Evolutionary conservation across 2,329 filamentous ascomycete species (phyloP).

Genomic region (Colletotrichum gloeosporioides): DNA sequence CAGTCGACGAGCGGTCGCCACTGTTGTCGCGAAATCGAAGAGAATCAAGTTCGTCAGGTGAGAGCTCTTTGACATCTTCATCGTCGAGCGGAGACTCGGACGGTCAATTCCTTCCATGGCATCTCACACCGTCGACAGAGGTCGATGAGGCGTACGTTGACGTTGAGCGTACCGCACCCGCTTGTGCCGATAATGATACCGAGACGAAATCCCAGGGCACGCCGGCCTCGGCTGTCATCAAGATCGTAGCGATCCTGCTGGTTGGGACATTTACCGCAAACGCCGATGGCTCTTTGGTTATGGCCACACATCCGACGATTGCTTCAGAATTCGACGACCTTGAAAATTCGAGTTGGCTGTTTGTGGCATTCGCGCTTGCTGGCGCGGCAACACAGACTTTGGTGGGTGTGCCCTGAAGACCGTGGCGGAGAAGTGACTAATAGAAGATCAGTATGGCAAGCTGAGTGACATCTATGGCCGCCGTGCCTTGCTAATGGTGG

Average conservation of each 20-base stretch:
- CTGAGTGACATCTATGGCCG: constrained; percentile 64
- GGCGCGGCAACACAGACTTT: constrained; percentile 39
- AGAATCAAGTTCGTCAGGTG: constrained; percentile 15
- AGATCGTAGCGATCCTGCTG: constrained; percentile 28
- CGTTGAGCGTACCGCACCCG: constrained; percentile 7
- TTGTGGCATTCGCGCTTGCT: constrained; percentile 35
- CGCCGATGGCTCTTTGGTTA: constrained; percentile 66
- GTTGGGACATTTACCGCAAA: constrained; percentile 66
- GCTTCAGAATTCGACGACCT: constrained; percentile 65
- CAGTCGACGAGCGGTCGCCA: constrained; percentile 4
- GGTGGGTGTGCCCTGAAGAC: constrained; percentile 36
- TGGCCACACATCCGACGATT: constrained; percentile 69
- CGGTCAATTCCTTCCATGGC: constrained; percentile 15
- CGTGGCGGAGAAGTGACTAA: background rate
- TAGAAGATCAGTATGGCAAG: constrained; percentile 51
- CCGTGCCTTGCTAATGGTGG: constrained; percentile 46
- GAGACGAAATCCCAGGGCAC: background rate
- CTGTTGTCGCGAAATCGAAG: constrained; percentile 4
- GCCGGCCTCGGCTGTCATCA: constrained; percentile 16
- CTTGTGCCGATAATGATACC: background rate
- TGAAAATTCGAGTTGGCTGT: constrained; percentile 58
- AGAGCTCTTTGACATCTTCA: constrained; percentile 11
- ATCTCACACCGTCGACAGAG: constrained; percentile 10
- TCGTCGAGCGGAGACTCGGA: constrained; percentile 16
- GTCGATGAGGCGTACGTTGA: background rate